These are phyloP conservation scores for Hamigera avellanea DNA, from an alignment of 495 filamentous ascomycete genomes.

Conservation along the genomic window DNA sequence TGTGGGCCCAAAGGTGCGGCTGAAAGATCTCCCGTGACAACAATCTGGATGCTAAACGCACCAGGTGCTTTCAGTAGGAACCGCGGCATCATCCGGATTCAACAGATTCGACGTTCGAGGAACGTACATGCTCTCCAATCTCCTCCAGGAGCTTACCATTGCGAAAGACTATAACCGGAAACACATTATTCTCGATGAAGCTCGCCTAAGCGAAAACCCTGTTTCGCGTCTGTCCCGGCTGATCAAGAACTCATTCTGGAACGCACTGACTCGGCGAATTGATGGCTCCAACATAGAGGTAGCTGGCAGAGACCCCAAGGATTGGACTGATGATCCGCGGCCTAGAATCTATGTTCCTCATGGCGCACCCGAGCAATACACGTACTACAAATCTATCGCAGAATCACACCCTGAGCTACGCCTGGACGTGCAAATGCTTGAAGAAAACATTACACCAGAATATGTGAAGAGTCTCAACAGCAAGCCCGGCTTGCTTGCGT, in stretches of 20 bases:
- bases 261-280: conserved; percentile 73
- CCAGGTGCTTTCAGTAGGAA: conserved; percentile 68
- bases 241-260: conserved; percentile 84
- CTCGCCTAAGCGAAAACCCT: conserved; percentile 82
- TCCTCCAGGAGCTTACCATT: conserved; percentile 84
- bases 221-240: conserved; percentile 74
- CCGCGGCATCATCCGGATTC: conserved; percentile 74
- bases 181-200: conserved; percentile 77
- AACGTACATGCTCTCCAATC: conserved; percentile 91
- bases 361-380: conserved; percentile 76
- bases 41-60: conserved; percentile 1
- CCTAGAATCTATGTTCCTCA: conserved; percentile 85
- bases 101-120: conserved; percentile 79
- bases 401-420: conserved; percentile 64
- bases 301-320: conserved; percentile 79
- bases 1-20: conserved; percentile 85
- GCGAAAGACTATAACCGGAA: conserved; percentile 78
- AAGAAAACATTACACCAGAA: conserved; percentile 58
- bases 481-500: conserved; percentile 78
- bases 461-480: conserved; percentile 63
- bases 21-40: too few relatives aligned
- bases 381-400: conserved; percentile 75
- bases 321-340: conserved; percentile 76
- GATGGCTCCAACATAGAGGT: conserved; percentile 79
- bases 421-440: conserved; percentile 72